Conservation (phyloP, 495 filamentous ascomycete genomes). For the Penicillium angulare region DNA sequence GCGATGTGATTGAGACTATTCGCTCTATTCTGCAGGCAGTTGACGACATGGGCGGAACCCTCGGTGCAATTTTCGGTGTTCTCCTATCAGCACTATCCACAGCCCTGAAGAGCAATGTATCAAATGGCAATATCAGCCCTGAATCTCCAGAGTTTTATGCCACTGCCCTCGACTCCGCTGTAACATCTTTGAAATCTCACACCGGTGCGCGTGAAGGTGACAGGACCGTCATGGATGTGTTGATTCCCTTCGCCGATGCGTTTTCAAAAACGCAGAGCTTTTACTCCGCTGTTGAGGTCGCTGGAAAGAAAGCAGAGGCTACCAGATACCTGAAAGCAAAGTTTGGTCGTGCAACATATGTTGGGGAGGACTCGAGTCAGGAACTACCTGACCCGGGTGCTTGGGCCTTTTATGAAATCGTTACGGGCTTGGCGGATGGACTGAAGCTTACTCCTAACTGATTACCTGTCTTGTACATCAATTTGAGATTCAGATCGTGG, state of each 20-base stretch:
- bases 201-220: conserved; percentile 4
- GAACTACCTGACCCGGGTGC: conserved; percentile 2
- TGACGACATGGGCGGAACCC: conserved; percentile 8
- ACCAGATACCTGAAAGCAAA: conserved; percentile 6
- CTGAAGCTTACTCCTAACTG: not conserved
- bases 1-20: conserved; percentile 3
- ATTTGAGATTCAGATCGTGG: too few relatives aligned
- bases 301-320: conserved; percentile 1
- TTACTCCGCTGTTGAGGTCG: not conserved
- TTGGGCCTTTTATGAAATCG: conserved; percentile 10
- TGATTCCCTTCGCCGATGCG: not conserved
- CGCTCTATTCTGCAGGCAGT: not conserved
- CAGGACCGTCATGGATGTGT: conserved; percentile 10
- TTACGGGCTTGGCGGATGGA: conserved; percentile 8
- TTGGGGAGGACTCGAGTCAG: conserved; percentile 1
- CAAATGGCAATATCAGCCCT: not conserved
- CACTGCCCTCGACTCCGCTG: not conserved
- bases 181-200: not conserved
- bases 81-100: conserved; percentile 2
- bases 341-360: conserved; percentile 5
- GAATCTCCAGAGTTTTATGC: not conserved
- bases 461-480: too few relatives aligned
- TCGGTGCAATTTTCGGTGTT: conserved; percentile 2
- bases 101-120: not conserved
- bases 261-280: not conserved